Base-by-base conservation (phyloP, 345 rosid genomes). In the Abelmoschus esculentus region DNA sequence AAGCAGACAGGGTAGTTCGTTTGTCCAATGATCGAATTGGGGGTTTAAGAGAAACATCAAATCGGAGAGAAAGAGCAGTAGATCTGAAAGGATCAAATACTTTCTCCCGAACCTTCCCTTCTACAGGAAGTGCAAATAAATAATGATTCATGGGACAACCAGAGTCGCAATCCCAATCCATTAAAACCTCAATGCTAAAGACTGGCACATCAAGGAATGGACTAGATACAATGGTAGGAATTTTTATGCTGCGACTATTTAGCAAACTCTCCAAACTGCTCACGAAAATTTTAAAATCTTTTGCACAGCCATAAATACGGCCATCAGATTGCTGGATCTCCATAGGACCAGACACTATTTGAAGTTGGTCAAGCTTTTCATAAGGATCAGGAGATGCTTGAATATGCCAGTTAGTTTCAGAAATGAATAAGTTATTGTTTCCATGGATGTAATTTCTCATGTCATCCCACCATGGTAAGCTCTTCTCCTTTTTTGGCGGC, bases 381-480 rank as follows among this genome's bases (percentile, higher is more conserved):
- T 90, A 95, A 53, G 99, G 98, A 87, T 95, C 99, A 32, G 85
- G 80, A 64, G 98, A 87, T 53, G 96, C 96, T 72, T 89, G 96
- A 78, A 95, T 44, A 70, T 80, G 66, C 92, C 93, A 90, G 42
- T 80, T 78, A 50, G 93, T 83, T 76, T 95, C 91, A 72, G 84
- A 79, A 74, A 95, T 89, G 72, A 78, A 77, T 58, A 95, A 77
- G 46, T 83, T 69, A 70, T 85, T 79, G 72, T 79, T 86, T 76
- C 99, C 98, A 76, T 95, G 99, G 69, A 91, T 79, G 80, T 91
- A 95, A 76, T 95, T 87, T 78, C 99, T 88, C 93, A 92, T 86
- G 52, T 91, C 99, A 87, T 95, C 99, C 99, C 99, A 95, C 99
- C 99, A 95, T 3, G 99, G 98, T 70, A 95, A 92, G 77, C 82